Evolutionary conservation across 1,284 basidiomycete genomes (phyloP), one percentile per base, ranked within the genome.

Genomic region (Schizophyllum commune): DNA sequence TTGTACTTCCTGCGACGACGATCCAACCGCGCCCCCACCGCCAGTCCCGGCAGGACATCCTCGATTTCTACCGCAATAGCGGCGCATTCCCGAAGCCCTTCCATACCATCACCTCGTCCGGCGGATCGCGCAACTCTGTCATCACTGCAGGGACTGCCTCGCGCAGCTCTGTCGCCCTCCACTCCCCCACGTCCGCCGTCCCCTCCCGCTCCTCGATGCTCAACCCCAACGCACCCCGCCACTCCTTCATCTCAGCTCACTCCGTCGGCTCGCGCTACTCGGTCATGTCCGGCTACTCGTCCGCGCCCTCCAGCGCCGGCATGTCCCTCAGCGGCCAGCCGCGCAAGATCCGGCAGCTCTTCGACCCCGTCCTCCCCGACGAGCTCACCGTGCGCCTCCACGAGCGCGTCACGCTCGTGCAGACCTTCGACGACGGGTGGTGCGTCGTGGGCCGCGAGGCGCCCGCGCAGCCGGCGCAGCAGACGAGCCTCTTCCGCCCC

Each of bases 391-490:
- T 88, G 63, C 69, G 73, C 11, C 67, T 79, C 15, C 84, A 84
- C 53, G 87, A 91, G 70, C 75, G 74, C 51, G 71, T 91, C 54
- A 80, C 79, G 2, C 71, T 88, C 21, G 75, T 89, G 8, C 81
- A 83, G 64, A 79, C 78, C 1, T 86, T 85, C 66, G 85, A 89
- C 62, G 88, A 91, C 63, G 88, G 87, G 1, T 91, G 88, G 89
- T 89, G 85, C 68, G 77, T 89, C 61, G 86, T 88, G 58, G 83
- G 81, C 17, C 75, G 85, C 39, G 80, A 84, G 61, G 74, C 74
- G 64, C 68, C 63, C 21, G 62, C 66, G 2, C 65, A 73, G 21
- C 68, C 70, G 5, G 60, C 68, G 3, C 66, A 65, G 17, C 65
- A 74, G 5, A 78, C 75, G 66, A 75, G 73, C 32, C 60, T 79